phyloP scores from a whole-genome alignment of 2,329 filamentous ascomycete species.

The Paracamarosporium sp. region DNA sequence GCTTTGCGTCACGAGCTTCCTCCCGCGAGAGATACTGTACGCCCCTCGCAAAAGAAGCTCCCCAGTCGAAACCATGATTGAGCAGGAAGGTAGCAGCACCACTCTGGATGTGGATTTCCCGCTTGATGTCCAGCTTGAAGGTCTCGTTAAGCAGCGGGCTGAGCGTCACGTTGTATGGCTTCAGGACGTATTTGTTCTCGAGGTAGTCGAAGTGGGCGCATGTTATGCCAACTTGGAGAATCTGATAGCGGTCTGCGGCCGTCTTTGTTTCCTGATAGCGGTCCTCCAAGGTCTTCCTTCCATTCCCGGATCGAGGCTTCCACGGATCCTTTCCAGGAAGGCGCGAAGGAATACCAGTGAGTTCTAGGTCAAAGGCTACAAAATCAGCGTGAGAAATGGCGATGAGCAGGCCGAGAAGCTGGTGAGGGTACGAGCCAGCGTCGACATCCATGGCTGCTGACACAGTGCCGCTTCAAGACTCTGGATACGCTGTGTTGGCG shows the following conservation, averaged over 20 bases:
- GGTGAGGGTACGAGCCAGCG: slow-evolving; percentile 54
- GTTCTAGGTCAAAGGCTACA: slow-evolving; percentile 70
- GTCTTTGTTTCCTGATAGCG: slow-evolving; percentile 67
- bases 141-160: slow-evolving; percentile 61
- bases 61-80: slow-evolving; percentile 64
- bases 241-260: slow-evolving; percentile 68
- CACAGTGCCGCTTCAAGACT: slow-evolving; percentile 21
- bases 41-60: slow-evolving; percentile 61
- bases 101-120: slow-evolving; percentile 66
- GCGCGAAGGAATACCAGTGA: slow-evolving; percentile 64
- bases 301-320: slow-evolving; percentile 14
- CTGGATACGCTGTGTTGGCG: background rate
- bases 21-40: slow-evolving; percentile 68
- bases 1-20: slow-evolving; percentile 60
- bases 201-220: slow-evolving; percentile 64
- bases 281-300: slow-evolving; percentile 62
- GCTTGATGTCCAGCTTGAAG: slow-evolving; percentile 60
- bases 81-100: slow-evolving; percentile 68
- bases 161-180: slow-evolving; percentile 70
- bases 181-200: slow-evolving; percentile 59
- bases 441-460: slow-evolving; percentile 67
- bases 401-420: slow-evolving; percentile 63
- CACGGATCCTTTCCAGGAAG: slow-evolving; percentile 47
- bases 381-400: slow-evolving; percentile 66
- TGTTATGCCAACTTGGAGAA: slow-evolving; percentile 72